Base-by-base conservation (phyloP, 495 filamentous ascomycete genomes). In the Penicillium mononematosum region DNA sequence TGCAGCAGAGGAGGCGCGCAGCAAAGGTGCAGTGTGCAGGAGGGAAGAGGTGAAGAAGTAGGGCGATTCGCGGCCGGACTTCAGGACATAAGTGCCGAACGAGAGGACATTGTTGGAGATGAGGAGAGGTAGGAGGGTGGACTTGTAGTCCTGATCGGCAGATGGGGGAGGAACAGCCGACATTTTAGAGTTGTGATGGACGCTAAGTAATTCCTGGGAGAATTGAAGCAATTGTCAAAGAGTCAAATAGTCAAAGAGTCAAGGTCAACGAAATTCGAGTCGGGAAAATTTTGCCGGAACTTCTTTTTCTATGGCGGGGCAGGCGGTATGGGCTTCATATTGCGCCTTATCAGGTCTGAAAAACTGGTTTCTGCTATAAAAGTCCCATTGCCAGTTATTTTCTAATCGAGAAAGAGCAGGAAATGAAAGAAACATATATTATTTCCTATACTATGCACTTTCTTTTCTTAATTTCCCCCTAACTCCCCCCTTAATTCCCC, bases 1-100 rank as follows among this genome's bases (percentile, higher is more conserved):
- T 43, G 93, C 91, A 43, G 82, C 77, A 53, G 85, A 81, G 58
- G 94, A 84, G 56, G 89, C 83, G 55, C 80, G 78, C 55, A 94
- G 83, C 19, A 96, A 82, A 56, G 84, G 75, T 25, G 85, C 88
- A 22, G 82, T 83, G 77, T 92, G 87, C 77, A 97, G 91, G 62
- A 87, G 82, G 32, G 90, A 91, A 17, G 92, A 90, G 73, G 94
- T 95, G 86, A 98, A 96, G 83, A 98, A 97, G 83, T 98, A 97
- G n/a, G 94, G 92, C 7, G 91, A 96, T 65, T 85, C 82, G 60
- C 94, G 91, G 62, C 88, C 87, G 53, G 92, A 96, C 74, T 98
- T 98, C 60, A 98, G 81, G 53, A 84, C 86, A 79, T 87, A 97
- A 64, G 81, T 85, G 69, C 94, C 93, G 76, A 98, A 96, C 42